Conservation (phyloP, 2,329 filamentous ascomycete genomes). For the Rachicladosporium sp. region DNA sequence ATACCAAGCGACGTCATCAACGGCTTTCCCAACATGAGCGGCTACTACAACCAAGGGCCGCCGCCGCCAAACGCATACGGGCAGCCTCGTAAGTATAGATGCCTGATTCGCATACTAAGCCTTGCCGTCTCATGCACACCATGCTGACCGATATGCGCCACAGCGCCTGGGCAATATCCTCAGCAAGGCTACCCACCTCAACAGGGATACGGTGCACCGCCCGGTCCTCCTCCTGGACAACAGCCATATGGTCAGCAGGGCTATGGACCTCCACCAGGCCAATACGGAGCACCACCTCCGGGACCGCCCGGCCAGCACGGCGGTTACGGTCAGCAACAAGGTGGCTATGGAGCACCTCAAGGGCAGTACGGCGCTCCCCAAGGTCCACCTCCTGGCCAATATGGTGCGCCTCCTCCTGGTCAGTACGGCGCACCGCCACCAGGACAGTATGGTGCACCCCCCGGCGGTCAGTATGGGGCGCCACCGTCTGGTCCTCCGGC, state of each 20-base stretch:
- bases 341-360: background rate
- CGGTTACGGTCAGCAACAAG: background rate
- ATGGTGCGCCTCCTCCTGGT: too few relatives aligned
- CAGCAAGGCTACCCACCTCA: slow-evolving; percentile 3
- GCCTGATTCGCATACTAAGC: background rate
- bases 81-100: slow-evolving; percentile 7
- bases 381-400: too few relatives aligned
- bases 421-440: slow-evolving; percentile 5
- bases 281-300: slow-evolving; percentile 9
- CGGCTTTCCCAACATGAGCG: slow-evolving; percentile 5
- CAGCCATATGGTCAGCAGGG: too few relatives aligned
- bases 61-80: slow-evolving; percentile 6
- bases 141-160: too few relatives aligned
- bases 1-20: too few relatives aligned
- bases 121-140: too few relatives aligned
- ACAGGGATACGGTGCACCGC: slow-evolving; percentile 10
- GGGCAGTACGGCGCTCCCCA: background rate
- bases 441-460: slow-evolving; percentile 5
- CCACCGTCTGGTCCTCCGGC: slow-evolving; percentile 37
- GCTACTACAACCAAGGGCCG: slow-evolving; percentile 8
- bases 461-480: slow-evolving; percentile 11
- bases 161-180: slow-evolving; percentile 1
- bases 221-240: background rate
- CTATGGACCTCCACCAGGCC: too few relatives aligned
- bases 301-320: slow-evolving; percentile 10